Base-by-base conservation (phyloP, 1,284 basidiomycete genomes). In the Ceratobasidium sp. region DNA sequence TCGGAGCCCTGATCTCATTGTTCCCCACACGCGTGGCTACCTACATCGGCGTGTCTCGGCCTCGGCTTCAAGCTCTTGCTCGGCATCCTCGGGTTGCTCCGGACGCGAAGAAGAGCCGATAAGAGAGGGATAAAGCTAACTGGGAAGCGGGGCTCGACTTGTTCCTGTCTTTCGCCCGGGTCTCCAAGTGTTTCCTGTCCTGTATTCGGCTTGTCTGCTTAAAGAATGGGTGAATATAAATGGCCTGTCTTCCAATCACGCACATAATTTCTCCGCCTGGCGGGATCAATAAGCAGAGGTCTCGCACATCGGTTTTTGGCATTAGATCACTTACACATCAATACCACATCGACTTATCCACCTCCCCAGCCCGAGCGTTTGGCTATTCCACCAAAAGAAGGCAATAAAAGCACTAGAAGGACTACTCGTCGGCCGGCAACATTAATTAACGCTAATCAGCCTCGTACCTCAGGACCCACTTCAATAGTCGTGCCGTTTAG, bases 11-110 rank as follows among this genome's bases (percentile, higher is more conserved):
- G 14, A 31, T 13, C 53, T 1, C 16, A 59, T 43, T 29, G 37
- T 62, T 37, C 24, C 13, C 59, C 9, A 2, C 27, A 7, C 64
- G 64, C 22, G 3, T 68, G 11, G 19, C 11, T 29, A 27, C 39
- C 19, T 68, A 68, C 64, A 31, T 68, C 39, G 14, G 29, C 16
- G 8, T 68, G 29, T 19, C 29, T 66, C 64, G n/a, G 39, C 14
- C 64, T 68, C 31, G 27, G 16, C 39, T 9, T 68, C 27, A 37
- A 19, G 6, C 8, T 46, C 41, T 19, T 68, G 5, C 24, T 65
- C 46, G n/a, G 29, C 13, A 2, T 54, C 49, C 3, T 54, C 43
- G 49, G 49, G 19, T 37, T 63, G 29, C 24, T 58, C 29, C 34
- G 34, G 34, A 29, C 54, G 54, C 24, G 3, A 22, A 14, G 7